Percentiles rank a stretch among this genome's conserved stretches.
phyloP scores from a whole-genome alignment of 345 rosid species.

The Syzygium jambos region DNA sequence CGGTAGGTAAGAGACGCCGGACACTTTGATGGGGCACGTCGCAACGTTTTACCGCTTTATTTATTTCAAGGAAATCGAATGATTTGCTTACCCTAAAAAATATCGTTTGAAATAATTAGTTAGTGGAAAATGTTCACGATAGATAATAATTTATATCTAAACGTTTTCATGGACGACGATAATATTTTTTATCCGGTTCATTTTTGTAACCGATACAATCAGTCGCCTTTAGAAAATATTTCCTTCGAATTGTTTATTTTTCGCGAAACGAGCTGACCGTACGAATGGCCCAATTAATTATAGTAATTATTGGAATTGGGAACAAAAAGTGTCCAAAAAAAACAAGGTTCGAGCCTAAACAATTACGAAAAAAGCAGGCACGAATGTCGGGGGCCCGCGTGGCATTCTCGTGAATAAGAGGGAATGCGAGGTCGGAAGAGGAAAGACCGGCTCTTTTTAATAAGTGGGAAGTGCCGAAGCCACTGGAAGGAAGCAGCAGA shows the following conservation, averaged over 20 bases:
- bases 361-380: not conserved
- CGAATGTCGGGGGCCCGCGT: not conserved
- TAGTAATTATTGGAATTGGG: not conserved
- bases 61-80: not conserved
- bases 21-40: accelerated
- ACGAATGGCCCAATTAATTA: not conserved
- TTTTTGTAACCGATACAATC: accelerated
- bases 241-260: accelerated
- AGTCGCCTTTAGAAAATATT: accelerated
- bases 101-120: accelerated
- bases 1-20: accelerated
- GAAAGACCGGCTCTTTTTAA: not conserved
- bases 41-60: accelerated
- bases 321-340: not conserved
- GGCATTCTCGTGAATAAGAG: not conserved
- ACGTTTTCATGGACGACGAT: accelerated
- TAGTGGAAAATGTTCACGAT: not conserved
- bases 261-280: not conserved
- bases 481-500: not conserved
- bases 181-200: accelerated
- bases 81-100: accelerated
- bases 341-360: not conserved
- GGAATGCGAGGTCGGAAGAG: not conserved
- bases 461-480: not conserved
- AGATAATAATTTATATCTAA: accelerated